Conservation (phyloP, 345 rosid species). For the Erodium maritimum region DNA sequence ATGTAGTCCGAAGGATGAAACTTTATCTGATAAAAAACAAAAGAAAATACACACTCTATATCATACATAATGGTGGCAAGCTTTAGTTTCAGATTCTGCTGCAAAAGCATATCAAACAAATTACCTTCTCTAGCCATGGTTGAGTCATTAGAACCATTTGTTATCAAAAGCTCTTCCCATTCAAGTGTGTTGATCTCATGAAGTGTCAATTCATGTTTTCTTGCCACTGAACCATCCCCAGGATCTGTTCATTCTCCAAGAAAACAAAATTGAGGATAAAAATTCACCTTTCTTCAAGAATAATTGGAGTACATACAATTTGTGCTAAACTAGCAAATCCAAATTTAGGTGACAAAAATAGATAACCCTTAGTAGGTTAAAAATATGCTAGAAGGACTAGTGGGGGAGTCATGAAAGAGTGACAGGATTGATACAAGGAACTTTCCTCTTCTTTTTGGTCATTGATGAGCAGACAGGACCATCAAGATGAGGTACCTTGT, state of each 20-base stretch:
- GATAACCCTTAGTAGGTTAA: background rate
- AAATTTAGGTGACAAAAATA: no score
- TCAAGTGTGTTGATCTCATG: conserved; percentile 93
- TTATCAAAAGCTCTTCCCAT: conserved; percentile 79
- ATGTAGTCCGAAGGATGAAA: conserved; percentile 27
- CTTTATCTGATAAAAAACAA: conserved; percentile 34
- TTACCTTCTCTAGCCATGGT: conserved; percentile 39
- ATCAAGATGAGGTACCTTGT: no score
- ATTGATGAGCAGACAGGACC: no score
- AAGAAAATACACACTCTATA: background rate
- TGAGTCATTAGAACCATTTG: conserved; percentile 32
- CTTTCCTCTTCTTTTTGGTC: no score
- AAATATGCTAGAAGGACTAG: no score
- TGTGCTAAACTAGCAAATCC: no score
- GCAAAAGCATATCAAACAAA: background rate
- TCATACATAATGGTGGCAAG: background rate
- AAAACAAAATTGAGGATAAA: conserved; percentile 4
- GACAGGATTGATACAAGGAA: no score
- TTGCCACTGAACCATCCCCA: conserved; percentile 27
- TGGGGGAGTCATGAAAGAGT: no score
- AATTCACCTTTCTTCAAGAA: no score
- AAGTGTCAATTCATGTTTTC: conserved; percentile 57
- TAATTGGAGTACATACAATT: no score
- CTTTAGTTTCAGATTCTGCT: conserved; percentile 1
- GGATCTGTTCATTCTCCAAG: conserved; percentile 36